Base-by-base conservation (phyloP, 805 yeast species). In the Zygosaccharomyces pseudorouxii region DNA sequence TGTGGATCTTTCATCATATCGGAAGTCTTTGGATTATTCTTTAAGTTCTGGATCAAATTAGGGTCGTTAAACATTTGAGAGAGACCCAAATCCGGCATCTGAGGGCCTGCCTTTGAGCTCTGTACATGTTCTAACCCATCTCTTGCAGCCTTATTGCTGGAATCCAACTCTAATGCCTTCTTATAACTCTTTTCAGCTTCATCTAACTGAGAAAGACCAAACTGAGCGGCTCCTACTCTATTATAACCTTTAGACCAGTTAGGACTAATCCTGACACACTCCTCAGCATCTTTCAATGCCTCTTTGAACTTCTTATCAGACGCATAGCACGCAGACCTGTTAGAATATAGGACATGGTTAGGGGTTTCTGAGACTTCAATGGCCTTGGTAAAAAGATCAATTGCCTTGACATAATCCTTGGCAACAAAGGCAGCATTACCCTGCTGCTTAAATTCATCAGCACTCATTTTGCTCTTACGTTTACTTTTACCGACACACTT, bases 181-280 rank as follows among this genome's bases (percentile, higher is more conserved):
- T 81, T 73, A 69, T 89, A 92, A 22, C 85, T 74, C 23, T 68
- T 67, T 57, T 78, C 79, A 40, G 98, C 93, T 19, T 79, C 86
- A 27, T 86, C 89, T 43, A 83, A 76, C 51, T 86, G 78, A 14
- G 89, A 89, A 51, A 86, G 72, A n/a, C 99, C 99, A 60, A 76
- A 84, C 43, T 84, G 80, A 28, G 99, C 99, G 55, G 97, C 90
- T 51, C 88, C 99, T 31, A 86, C 85, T 70, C 99, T 83, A 62
- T 82, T 86, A 74, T 86, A 87, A 42, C 98, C 99, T 71, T 93
- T 93, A 19, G 97, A 89, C 98, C 98, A 93, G 2, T 84, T 56
- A 12, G 89, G 83, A 55, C 86, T 88, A 70, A 89, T 81, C 60
- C 79, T 77, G 46, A 86, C 82, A 71, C 96, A 86, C 62, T 85